phyloP scores from a whole-genome alignment of 1,284 basidiomycete species.

The Jaminaea rosea region DNA sequence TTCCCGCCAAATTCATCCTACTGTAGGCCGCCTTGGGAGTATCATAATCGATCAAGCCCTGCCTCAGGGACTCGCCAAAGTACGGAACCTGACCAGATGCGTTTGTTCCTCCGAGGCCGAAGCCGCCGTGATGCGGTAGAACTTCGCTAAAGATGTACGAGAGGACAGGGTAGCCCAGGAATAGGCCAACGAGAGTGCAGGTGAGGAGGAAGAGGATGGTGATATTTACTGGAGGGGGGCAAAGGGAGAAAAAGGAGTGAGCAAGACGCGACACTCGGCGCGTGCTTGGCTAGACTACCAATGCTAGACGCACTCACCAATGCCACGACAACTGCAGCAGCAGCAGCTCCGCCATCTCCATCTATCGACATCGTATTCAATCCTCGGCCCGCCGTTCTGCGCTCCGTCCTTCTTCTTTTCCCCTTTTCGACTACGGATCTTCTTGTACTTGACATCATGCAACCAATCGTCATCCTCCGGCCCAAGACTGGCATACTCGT shows the following conservation, averaged over 20 bases:
- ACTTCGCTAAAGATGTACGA: neutral
- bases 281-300: no score
- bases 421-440: no score
- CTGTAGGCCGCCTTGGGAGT: constrained; percentile 20
- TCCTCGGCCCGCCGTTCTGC: no score
- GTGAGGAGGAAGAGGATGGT: constrained; percentile 16
- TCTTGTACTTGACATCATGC: neutral
- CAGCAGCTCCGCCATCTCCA: no score
- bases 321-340: no score
- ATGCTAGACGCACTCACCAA: no score
- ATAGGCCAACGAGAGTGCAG: constrained; percentile 15
- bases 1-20: neutral
- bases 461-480: neutral
- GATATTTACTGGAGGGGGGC: no score
- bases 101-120: constrained; percentile 23
- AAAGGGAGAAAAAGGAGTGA: no score
- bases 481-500: neutral
- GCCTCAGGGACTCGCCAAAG: neutral
- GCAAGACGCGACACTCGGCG: no score
- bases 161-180: constrained; percentile 12
- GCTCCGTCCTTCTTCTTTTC: no score
- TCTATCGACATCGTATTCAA: no score
- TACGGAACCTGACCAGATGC: constrained; percentile 17
- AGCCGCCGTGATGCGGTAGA: constrained; percentile 11
- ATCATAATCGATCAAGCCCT: constrained; percentile 32